Evolutionary conservation across 169 alveolate species (phyloP), one percentile per base, ranked within the genome.

Genomic region (Plasmodium fragile): DNA sequence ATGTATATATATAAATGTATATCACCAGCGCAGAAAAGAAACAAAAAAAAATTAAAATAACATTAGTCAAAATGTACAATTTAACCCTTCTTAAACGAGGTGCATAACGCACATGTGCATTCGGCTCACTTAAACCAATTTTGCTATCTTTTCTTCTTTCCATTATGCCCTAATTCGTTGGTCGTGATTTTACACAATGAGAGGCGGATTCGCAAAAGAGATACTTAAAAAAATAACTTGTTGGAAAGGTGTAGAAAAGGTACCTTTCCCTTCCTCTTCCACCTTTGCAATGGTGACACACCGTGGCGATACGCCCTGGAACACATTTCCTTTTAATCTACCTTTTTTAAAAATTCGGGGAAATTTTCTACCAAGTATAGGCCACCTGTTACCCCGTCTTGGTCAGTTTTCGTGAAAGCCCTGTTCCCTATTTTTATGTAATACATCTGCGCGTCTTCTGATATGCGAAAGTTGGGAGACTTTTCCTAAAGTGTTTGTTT

Each of bases 381-480:
- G 49, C 59, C 43, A 71, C 59, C 45, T 70, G 81, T 36, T 28
- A 30, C 6, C 0, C 52, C 22, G 45, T 43, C 81, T 6, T 45
- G 39, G 22, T 13, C 55, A 69, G 22, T 0, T 18, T 28, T 45
- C 28, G 18, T 34, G 18, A 1, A 30, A 13, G 16, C 32, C 34
- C 10, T 78, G 36, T 89, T 78, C 71, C 81, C 36, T 30, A 91
- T 13, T 71, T 70, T 80, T 43, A 91, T 72, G 34, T 81, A 2
- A 79, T 69, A 79, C 49, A 36, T 18, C 75, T 79, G 83, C 75
- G 45, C 30, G 49, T 70, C 92, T 16, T 80, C 73, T 53, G 75
- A 52, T 45, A 91, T 53, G 36, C 84, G 7, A 81, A 91, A 91
- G 79, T 91, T 79, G 45, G 94, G 94, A 45, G 94, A 91, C 45